Percentiles rank a stretch among this genome's conserved stretches.
These are phyloP conservation scores for Nakazawaea wickerhamii DNA, from an alignment of 805 yeast genomes.

Conservation along the genomic window DNA sequence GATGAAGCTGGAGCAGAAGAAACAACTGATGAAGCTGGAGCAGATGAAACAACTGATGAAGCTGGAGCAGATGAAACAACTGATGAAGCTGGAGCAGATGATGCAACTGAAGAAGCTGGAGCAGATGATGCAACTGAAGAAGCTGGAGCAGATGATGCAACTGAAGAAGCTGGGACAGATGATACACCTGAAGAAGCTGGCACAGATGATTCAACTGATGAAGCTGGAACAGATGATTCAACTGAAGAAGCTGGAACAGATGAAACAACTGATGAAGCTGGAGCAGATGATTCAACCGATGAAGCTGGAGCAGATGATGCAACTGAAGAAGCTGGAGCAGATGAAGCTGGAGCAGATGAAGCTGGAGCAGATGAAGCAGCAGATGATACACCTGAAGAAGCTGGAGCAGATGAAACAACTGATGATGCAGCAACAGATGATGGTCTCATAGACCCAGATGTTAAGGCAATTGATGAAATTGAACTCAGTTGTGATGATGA, in stretches of 20 bases:
- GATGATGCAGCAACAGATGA: neutral
- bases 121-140: no score
- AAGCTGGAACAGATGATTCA: neutral
- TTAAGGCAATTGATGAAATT: neutral
- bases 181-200: neutral
- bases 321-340: neutral
- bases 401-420: neutral
- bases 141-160: neutral
- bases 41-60: neutral
- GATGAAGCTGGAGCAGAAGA: neutral
- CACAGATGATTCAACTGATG: neutral
- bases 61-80: neutral
- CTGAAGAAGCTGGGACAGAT: neutral
- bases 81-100: neutral
- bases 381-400: neutral
- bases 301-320: neutral
- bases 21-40: neutral
- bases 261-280: neutral
- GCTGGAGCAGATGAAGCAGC: neutral
- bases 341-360: neutral
- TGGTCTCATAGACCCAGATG: neutral
- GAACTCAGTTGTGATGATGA: neutral
- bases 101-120: no score
- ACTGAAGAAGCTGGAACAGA: neutral
- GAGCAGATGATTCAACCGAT: neutral